These are phyloP conservation scores for Rhypophila decipiens DNA, from an alignment of 495 filamentous ascomycete genomes.

Conservation along the genomic window DNA sequence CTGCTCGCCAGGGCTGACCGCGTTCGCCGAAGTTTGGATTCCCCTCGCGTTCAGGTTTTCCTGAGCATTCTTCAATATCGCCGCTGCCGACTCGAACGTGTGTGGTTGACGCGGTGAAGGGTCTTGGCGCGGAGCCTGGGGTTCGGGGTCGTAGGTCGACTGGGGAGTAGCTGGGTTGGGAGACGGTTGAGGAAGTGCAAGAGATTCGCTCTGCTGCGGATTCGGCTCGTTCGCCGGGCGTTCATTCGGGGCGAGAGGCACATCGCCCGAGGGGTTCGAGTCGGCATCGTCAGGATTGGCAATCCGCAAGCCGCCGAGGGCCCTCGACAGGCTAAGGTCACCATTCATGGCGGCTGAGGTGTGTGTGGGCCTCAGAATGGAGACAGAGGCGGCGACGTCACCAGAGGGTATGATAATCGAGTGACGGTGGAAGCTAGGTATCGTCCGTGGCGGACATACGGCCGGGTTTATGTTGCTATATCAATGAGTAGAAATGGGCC, in stretches of 20 bases:
- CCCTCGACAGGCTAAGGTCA: constrained; percentile 87
- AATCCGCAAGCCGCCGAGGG: constrained; percentile 90
- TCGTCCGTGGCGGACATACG: constrained; percentile 5
- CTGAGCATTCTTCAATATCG: constrained; percentile 27
- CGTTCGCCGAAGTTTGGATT: constrained; percentile 17
- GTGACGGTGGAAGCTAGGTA: background rate
- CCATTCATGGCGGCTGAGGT: constrained; percentile 61
- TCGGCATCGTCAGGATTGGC: constrained; percentile 90
- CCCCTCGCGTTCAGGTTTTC: constrained; percentile 25
- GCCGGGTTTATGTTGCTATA: background rate
- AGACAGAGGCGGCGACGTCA: constrained; percentile 8
- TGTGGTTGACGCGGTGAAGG: constrained; percentile 27
- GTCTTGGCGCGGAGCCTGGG: constrained; percentile 20
- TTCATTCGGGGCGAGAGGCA: constrained; percentile 23
- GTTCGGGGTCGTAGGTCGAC: constrained; percentile 6
- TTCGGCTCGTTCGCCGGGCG: constrained; percentile 5
- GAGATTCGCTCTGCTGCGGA: constrained; percentile 1
- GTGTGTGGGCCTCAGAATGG: constrained; percentile 1
- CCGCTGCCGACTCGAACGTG: constrained; percentile 30
- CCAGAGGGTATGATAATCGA: constrained; percentile 3
- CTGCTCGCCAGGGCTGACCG: constrained; percentile 38
- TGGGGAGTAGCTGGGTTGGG: background rate
- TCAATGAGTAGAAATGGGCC: background rate
- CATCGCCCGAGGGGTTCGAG: constrained; percentile 47
- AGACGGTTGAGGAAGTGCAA: background rate